A percentile compares a stretch with the other conserved stretches of the same genome.
Conservation (phyloP, 2,329 filamentous ascomycete species). For the Diaporthe citriasiana region DNA sequence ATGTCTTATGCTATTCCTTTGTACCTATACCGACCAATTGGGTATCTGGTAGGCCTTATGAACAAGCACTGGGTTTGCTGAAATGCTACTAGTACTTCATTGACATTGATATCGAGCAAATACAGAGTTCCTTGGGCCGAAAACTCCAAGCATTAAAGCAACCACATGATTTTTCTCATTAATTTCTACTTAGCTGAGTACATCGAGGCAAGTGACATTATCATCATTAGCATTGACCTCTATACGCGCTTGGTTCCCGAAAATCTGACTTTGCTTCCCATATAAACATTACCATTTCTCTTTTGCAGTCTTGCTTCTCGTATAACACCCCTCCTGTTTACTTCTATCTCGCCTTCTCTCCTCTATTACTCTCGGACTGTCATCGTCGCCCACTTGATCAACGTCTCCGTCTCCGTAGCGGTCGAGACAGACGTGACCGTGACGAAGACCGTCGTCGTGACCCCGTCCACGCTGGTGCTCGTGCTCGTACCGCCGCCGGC, state of each 20-base stretch:
- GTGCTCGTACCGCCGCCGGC: conserved; percentile 35
- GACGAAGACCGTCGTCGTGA: conserved; percentile 40
- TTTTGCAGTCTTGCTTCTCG: neutral
- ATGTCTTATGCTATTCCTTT: no score
- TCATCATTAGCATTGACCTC: conserved; percentile 7
- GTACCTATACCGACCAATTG: no score
- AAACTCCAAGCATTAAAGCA: neutral
- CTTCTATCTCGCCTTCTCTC: neutral
- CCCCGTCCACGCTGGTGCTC: conserved; percentile 28
- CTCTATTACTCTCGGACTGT: conserved; percentile 15
- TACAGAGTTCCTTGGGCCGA: neutral
- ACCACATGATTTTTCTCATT: neutral
- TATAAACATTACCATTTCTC: conserved; percentile 30
- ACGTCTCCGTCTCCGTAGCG: conserved; percentile 36
- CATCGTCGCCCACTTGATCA: conserved; percentile 29
- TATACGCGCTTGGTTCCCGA: neutral
- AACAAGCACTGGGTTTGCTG: no score
- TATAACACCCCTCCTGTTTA: neutral
- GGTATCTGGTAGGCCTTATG: no score
- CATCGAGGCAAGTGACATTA: conserved; percentile 10
- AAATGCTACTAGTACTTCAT: no score
- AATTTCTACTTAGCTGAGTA: neutral
- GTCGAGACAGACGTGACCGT: conserved; percentile 41
- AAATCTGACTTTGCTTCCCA: neutral
- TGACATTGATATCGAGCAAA: no score